Evolutionary conservation across 768 basidiomycete species (phyloP).

Genomic region (Russula compacta): DNA sequence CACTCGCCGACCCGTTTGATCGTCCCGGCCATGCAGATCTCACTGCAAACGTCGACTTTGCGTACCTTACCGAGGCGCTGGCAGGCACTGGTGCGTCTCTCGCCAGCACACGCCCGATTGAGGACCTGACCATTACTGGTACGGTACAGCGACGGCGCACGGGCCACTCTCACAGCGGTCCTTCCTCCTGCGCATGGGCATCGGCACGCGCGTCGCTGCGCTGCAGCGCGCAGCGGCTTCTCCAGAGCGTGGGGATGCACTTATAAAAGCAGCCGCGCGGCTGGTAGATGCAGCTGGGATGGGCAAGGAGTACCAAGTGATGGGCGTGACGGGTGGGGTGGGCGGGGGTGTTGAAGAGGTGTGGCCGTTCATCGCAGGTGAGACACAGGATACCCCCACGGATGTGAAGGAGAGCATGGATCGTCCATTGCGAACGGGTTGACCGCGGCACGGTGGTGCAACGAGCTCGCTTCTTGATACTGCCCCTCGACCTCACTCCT

Average conservation of each 20-base stretch:
- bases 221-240: conserved; percentile 45
- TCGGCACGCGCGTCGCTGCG: conserved; percentile 53
- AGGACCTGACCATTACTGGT: neutral
- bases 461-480: too few relatives aligned
- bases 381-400: neutral
- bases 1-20: conserved; percentile 76
- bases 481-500: too few relatives aligned
- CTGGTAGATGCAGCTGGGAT: conserved; percentile 76
- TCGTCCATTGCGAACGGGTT: too few relatives aligned
- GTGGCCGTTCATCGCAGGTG: neutral
- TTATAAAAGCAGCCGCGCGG: conserved; percentile 52
- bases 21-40: conserved; percentile 83
- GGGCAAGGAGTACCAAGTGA: conserved; percentile 80
- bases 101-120: neutral
- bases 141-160: conserved; percentile 34
- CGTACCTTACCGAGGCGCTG: conserved; percentile 74
- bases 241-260: conserved; percentile 42
- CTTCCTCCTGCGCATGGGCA: conserved; percentile 75
- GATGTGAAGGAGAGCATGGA: too few relatives aligned
- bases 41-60: conserved; percentile 96
- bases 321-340: conserved; percentile 41
- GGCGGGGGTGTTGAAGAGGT: neutral
- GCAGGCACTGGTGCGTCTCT: conserved; percentile 45
- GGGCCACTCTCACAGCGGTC: conserved; percentile 67
- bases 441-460: too few relatives aligned